Evolutionary conservation across 164 flowering plant species (phyloP), one percentile per base, ranked within the genome.

Genomic region (Akebia trifoliata): DNA sequence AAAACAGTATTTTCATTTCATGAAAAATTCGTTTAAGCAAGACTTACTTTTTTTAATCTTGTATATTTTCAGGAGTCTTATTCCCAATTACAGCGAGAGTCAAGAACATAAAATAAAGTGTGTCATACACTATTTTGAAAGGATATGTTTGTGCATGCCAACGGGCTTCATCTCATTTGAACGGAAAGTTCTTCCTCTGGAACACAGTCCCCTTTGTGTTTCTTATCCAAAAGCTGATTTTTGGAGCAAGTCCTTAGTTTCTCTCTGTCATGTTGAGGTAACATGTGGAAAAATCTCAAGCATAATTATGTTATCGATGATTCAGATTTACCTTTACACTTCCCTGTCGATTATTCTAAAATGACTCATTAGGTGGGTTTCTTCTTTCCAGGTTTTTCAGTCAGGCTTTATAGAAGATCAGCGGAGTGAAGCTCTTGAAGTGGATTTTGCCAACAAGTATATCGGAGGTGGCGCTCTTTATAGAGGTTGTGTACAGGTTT

Each of bases 401-500:
- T 76, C 82, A 22, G 97, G 97, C 30, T 67, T 76, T 25, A 83
- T 90, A 61, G 99, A 93, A 73, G 87, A 93, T 69, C 90, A 90
- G 14, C 52, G 58, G 10, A 31, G 52, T 49, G 87, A 65, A 56
- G 87, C 89, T 70, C 75, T 93, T 62, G 87, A 90, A 77, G 96
- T 93, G 17, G 99, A 93, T 74, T 93, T 93, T 81, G 99, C 99
- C 29, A 90, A 93, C 64, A 76, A 74, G 73, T 87, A 83, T 66
- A 48, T 93, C 38, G 97, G 99, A 21, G 99, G 99, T 37, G 97
- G 97, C 69, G 89, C 90, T 68, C 96, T 93, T 50, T 46, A 18
- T 45, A 65, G 77, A 56, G 99, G 99, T 65, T 93, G 97, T 57
- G 92, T 93, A 14, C 99, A 90, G 92, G 97, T 85, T 43, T 32